Evolutionary conservation across 257 asterid genomes (phyloP).

Genomic region (Thymus mandschuricus): DNA sequence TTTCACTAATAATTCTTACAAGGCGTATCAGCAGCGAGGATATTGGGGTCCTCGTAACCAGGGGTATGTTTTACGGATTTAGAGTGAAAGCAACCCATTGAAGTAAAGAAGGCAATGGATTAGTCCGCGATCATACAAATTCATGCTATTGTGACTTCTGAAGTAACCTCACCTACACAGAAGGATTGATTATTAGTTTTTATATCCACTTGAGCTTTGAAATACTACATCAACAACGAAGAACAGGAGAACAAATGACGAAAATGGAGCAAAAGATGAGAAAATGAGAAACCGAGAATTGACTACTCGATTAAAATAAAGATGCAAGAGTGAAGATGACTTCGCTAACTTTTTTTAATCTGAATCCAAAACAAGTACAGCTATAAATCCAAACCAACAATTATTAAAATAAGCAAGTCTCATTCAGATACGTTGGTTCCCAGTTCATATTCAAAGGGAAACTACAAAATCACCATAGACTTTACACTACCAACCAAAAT

Average conservation of each 20-base stretch:
- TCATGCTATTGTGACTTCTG: slow-evolving; percentile 37
- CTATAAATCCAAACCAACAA: too few species aligned
- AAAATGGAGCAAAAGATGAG: background rate
- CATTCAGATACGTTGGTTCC: slow-evolving; percentile 11
- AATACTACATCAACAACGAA: background rate
- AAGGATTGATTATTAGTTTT: background rate
- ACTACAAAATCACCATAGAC: slow-evolving; percentile 21
- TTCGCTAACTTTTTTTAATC: background rate
- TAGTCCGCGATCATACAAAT: slow-evolving; percentile 27
- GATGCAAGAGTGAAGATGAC: background rate
- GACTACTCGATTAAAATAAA: background rate
- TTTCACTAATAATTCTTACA: slow-evolving; percentile 55
- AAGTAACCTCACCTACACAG: slow-evolving; percentile 28
- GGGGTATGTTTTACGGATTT: slow-evolving; percentile 47
- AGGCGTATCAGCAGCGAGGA: slow-evolving; percentile 89
- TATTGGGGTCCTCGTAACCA: slow-evolving; percentile 81
- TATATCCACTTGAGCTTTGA: background rate
- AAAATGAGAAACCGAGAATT: too few species aligned
- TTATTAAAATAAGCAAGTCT: slow-evolving; percentile 4
- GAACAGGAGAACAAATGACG: background rate
- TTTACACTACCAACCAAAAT: slow-evolving; percentile 22
- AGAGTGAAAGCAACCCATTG: slow-evolving; percentile 82
- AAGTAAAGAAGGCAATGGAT: slow-evolving; percentile 12
- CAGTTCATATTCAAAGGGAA: too few species aligned
- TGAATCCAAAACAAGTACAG: background rate